Evolutionary conservation across 2,329 filamentous ascomycete genomes (phyloP), one percentile per base, ranked within the genome.

Genomic region (Westerdykella aurantiaca): DNA sequence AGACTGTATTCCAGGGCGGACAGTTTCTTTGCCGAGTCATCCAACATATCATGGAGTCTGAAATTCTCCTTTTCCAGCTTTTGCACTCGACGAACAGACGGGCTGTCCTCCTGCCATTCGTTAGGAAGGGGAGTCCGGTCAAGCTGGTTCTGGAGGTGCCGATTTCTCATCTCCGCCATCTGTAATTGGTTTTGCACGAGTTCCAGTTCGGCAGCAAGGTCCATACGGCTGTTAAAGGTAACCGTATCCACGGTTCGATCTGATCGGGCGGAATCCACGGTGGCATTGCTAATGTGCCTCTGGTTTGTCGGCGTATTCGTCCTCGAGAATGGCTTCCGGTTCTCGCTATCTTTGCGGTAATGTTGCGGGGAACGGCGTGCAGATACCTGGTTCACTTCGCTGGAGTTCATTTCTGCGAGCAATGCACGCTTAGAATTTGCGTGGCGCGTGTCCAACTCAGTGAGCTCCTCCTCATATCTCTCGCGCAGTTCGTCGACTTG

Each of bases 161-260:
- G 83, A 68, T 95, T 96, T 57, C 94, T 87, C 88, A 97, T 95
- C 67, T 96, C 86, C 4, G 86, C 83, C 64, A 97, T 81, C 61
- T 97, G 91, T 41, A 97, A 78, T 64, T 95, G 88, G 63, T 94
- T 96, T 64, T 96, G 91, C 21, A 95, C 77, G 66, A 95, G 83
- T 64, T 97, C 91, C 11, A 96, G 76, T 58, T 97, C 90, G 3
- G 88, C 80, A 59, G 90, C 93, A 47, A 95, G 74, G 62, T 97
- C 91, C 83, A 94, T 91, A 33, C 85, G 83, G 60, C 85, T 88
- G 70, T 93, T 91, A 69, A 88, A 88, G 53, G 83, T 84, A 34
- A 89, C 73, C 13, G 88, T 86, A 64, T 96, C 91, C 18, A 85
- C 81, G 0, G 88, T 95, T 44, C 82, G 80, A 62, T 97, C 91